Percentiles rank a stretch among this genome's conserved stretches.
Evolutionary conservation across 306 rosid genomes (phyloP).

Genomic region (Lathyrus tuberosus): DNA sequence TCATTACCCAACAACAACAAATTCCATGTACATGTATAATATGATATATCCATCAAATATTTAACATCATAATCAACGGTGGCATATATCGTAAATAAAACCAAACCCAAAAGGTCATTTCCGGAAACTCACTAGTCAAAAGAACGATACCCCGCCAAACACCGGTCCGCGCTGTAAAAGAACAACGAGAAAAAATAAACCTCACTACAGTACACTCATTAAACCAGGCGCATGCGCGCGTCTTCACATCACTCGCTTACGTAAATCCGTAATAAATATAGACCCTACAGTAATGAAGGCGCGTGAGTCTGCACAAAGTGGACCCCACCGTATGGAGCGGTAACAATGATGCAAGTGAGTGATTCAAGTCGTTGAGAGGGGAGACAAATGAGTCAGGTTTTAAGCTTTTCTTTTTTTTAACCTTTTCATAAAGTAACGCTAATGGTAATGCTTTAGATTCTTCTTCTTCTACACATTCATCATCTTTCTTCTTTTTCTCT

Average conservation of each 20-base stretch:
- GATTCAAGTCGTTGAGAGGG: slow-evolving; percentile 56
- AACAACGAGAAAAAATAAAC: slow-evolving; percentile 6
- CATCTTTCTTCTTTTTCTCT: not conserved
- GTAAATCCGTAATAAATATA: not conserved
- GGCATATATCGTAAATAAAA: slow-evolving; percentile 34
- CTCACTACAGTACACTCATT: not conserved
- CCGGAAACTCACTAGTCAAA: slow-evolving; percentile 34
- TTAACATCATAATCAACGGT: slow-evolving; percentile 18
- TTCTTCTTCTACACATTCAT: slow-evolving; percentile 49
- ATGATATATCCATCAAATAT: not conserved
- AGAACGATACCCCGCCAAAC: slow-evolving; percentile 58
- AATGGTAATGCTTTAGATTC: slow-evolving; percentile 53
- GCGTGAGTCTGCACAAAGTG: slow-evolving; percentile 47
- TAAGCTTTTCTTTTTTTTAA: not conserved
- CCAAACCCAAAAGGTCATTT: not conserved
- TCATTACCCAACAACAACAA: not conserved
- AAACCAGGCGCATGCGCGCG: slow-evolving; percentile 37
- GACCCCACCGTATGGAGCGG: slow-evolving; percentile 27
- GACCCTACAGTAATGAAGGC: slow-evolving; percentile 43
- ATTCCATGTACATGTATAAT: slow-evolving; percentile 11
- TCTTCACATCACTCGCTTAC: not conserved
- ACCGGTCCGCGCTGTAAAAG: slow-evolving; percentile 42
- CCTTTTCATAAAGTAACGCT: slow-evolving; percentile 61
- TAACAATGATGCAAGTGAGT: slow-evolving; percentile 40
- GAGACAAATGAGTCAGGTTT: slow-evolving; percentile 67